Base-by-base conservation (phyloP, 176 grass and related monocot species). In the Pontederia crassipes region DNA sequence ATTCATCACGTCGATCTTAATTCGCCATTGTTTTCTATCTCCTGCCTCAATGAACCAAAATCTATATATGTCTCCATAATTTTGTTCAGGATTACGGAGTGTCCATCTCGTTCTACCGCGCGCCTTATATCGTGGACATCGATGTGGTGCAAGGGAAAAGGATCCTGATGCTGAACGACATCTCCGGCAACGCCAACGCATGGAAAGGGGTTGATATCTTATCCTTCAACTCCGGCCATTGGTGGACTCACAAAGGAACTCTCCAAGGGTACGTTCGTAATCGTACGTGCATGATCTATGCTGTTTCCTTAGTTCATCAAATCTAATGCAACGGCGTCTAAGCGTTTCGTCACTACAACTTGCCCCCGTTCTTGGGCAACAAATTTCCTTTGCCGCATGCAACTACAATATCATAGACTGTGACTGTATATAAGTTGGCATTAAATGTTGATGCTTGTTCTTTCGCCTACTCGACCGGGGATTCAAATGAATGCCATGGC, bases 151-250 rank as follows among this genome's bases (percentile, higher is more conserved):
- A 97, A 65, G 93, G 92, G 64, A 88, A 85, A 17, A 70, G 77
- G 14, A 75, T 97, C 2, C 81, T 97, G 28, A 77, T 72, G 76
- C 72, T 97, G 4, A 76, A 97, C 64, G 79, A 77, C 48, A 66
- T 97, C 75, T 68, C 87, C n/a, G 59, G 9, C 24, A 97, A 92
- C 75, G 81, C 66, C 68, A 54, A 83, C 17, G 63, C 79, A 55
- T 97, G 93, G 87, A 86, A 52, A 77, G 84, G n/a, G 62, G 87
- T 79, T 54, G 87, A 97, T 71, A 82, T 97, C 47, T 67, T 97
- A 53, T 83, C 70, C 45, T 97, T 97, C 72, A 97, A 97, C 60
- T 97, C 93, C 72, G 87, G 87, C 74, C 93, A 92, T 74, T 88
- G 93, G 93, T 92, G 93, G 93, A 97, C 93, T 47, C 93, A 97